Evolutionary conservation across 2,329 filamentous ascomycete genomes (phyloP), one percentile per base, ranked within the genome.

Genomic region (Fusarium subglutinans): DNA sequence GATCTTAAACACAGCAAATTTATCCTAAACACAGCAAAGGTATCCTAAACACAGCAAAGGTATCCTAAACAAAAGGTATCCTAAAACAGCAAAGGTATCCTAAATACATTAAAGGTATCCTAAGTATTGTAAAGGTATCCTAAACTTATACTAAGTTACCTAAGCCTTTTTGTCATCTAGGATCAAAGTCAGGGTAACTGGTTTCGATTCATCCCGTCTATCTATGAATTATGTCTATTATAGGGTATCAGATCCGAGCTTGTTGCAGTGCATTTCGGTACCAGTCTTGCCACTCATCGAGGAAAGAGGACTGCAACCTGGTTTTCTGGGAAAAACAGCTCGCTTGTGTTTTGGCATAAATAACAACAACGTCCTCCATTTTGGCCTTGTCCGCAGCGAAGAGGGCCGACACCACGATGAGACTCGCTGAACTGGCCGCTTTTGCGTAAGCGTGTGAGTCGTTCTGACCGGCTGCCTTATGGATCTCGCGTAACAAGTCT

Each of bases 281-380:
- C 93, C 93, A 95, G 78, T 94, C 93, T 73, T 91, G 86, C 91
- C 92, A 94, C 70, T 94, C 92, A 5, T 86, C 86, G 76, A 94
- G 93, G 81, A 94, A 92, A 2, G 86, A 86, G 28, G 88, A 86
- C 81, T 92, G 90, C 53, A 93, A 85, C 81, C 87, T 88, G 48
- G 86, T 86, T 78, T 87, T 86, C 40, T 88, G 88, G 74, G 87
- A 82, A 68, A 91, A 85, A 86, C 91, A 92, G 53, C 84, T 76
- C 54, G 79, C 78, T 81, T 91, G 87, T 20, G 91, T 91, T 72
- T 87, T 84, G 5, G 86, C 87, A 82, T 95, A 94, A n/a, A 93
- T 84, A 65, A 85, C 87, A 45, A 90, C 89, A 37, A 93, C 85
- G 28, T 85, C 83, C 50, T 86, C 83, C 28, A 92, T 84, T 59